A percentile compares a stretch with the other conserved stretches of the same genome.
phyloP scores from a whole-genome alignment of 1,284 basidiomycete species.

The Marasmius fiardii region DNA sequence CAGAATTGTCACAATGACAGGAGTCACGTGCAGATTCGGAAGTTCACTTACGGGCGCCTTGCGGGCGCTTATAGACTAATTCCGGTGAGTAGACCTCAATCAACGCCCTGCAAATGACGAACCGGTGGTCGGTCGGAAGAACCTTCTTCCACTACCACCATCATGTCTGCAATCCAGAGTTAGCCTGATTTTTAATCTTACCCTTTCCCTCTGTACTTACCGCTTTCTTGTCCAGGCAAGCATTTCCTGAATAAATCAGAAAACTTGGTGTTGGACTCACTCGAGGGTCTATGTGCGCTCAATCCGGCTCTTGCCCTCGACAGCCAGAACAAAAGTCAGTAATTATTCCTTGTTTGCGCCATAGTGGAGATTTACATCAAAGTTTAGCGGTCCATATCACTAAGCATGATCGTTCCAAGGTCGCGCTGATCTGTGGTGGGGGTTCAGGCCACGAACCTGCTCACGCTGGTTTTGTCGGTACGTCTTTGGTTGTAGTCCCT shows the following conservation, averaged over 20 bases:
- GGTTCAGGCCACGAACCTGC: constrained; percentile 92
- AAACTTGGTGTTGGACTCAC: constrained; percentile 73
- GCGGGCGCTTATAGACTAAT: no score
- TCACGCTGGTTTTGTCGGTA: constrained; percentile 80
- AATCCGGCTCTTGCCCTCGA: constrained; percentile 76
- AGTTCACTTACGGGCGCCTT: background rate
- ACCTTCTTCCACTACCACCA: background rate
- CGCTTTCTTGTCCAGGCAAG: constrained; percentile 40
- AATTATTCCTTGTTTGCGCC: background rate
- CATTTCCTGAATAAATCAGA: constrained; percentile 74
- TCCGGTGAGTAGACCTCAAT: no score
- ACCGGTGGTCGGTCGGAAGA: no score
- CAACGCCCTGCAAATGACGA: no score
- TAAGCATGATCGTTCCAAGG: constrained; percentile 57
- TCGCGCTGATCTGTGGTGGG: constrained; percentile 85
- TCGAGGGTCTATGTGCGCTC: constrained; percentile 66
- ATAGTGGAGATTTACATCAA: background rate
- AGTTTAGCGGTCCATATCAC: constrained; percentile 62
- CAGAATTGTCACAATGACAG: constrained; percentile 24
- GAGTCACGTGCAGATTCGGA: background rate
- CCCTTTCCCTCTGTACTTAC: background rate
- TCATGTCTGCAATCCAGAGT: constrained; percentile 32
- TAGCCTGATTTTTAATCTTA: constrained; percentile 2
- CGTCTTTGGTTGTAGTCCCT: background rate
- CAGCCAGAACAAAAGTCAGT: constrained; percentile 56